Evolutionary conservation across 768 basidiomycete species (phyloP), one percentile per base, ranked within the genome.

Genomic region (Tephrocybe sp.): DNA sequence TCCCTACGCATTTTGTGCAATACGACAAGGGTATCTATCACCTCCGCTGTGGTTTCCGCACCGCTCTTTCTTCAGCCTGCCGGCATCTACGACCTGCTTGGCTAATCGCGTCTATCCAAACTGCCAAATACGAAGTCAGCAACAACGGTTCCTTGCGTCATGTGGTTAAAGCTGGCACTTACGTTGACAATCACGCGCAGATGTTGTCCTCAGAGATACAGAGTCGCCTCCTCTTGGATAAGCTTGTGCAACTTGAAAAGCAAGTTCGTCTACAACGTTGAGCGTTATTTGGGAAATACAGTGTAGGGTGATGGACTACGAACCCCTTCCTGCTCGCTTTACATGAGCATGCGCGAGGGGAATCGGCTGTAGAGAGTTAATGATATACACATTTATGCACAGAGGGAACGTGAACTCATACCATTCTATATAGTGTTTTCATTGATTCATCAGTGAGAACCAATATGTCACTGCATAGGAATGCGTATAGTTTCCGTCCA

Each of bases 401-500:
- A n/a, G n/a, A n/a, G 27, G 6, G 27, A 29, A 16, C 41, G n/a
- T 34, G 19, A 12, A 13, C 34, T 27, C 27, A 4, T 45, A 93
- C 93, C 82, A 93, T 88, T 31, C 88, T 80, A 65, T 94, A 94
- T 12, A 95, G 62, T 11, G 81, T 83, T 53, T 77, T 82, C 22
- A 78, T 78, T 0, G 67, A 65, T 25, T 83, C 84, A 56, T 94
- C 91, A 16, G 91, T 86, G 49, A 98, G 73, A 3, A 97, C 83
- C 40, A 97, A 64, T 34, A 95, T 88, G 61, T 97, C 95, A 60
- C 80, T 95, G 60, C 94, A 97, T 54, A 98, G 66, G 66, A 93
- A 84, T 5, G 76, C 80, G 33, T 83, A 76, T 38, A 97, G 66
- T 62, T 82, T 89, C 43, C 88, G 73, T 3, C 90, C 85, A 52